phyloP scores from a whole-genome alignment of 108 stramenopile species.

The Cyclotella kingstonii region DNA sequence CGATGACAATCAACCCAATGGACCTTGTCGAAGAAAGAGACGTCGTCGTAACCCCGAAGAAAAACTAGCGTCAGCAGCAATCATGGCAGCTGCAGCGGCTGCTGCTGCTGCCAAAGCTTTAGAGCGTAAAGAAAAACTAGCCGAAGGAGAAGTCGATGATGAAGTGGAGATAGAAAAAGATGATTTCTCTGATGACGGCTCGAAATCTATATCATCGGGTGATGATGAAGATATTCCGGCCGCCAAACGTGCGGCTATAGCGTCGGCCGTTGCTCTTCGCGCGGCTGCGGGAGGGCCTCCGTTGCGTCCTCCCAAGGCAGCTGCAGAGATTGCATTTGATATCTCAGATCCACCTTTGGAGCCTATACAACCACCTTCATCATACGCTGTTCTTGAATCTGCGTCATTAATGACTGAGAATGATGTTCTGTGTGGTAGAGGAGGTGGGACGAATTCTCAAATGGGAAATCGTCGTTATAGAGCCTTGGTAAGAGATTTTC shows the following conservation, averaged over 20 bases:
- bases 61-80: conserved; percentile 34
- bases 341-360: conserved; percentile 71
- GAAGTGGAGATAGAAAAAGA: not conserved
- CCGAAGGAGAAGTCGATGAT: not conserved
- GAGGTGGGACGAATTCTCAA: conserved; percentile 87
- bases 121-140: conserved; percentile 7
- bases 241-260: conserved; percentile 41
- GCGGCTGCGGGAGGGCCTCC: conserved; percentile 38
- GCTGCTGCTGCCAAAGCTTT: conserved; percentile 22
- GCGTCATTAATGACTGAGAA: conserved; percentile 58
- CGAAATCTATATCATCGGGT: not conserved
- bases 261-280: conserved; percentile 33
- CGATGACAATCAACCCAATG: too few relatives aligned
- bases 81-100: conserved; percentile 34
- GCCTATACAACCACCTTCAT: conserved; percentile 57
- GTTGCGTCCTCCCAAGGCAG: conserved; percentile 58
- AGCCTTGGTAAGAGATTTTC: conserved; percentile 79
- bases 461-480: conserved; percentile 85
- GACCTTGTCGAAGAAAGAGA: conserved; percentile 6
- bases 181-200: too few relatives aligned
- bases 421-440: conserved; percentile 83
- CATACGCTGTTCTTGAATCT: conserved; percentile 53
- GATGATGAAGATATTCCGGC: conserved; percentile 42
- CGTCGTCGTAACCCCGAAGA: conserved; percentile 29
- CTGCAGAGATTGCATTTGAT: conserved; percentile 76